Conservation (phyloP, 1,284 basidiomycete species). For the Cryptococcus sp. region DNA sequence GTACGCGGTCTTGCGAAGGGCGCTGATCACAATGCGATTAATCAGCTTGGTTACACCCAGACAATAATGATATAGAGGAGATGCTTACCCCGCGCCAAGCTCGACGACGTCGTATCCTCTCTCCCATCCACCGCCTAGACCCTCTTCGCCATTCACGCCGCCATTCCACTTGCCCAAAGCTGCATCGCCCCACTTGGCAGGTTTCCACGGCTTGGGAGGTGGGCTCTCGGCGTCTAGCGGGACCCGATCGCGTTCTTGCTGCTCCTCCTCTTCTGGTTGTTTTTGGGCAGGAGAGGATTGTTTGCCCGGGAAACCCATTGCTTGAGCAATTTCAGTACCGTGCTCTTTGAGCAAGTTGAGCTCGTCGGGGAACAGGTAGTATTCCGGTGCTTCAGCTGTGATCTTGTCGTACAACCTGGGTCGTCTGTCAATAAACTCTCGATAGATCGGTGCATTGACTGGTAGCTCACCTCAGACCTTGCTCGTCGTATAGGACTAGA, state of each 20-base stretch:
- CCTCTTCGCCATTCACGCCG: slow-evolving; percentile 59
- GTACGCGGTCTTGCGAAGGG: slow-evolving; percentile 86
- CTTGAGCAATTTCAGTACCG: slow-evolving; percentile 57
- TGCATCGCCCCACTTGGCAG: slow-evolving; percentile 59
- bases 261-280: slow-evolving; percentile 51
- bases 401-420: slow-evolving; percentile 60
- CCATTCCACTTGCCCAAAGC: slow-evolving; percentile 72
- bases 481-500: slow-evolving; percentile 82
- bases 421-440: background rate
- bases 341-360: slow-evolving; percentile 56
- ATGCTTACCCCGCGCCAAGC: slow-evolving; percentile 80
- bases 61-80: background rate
- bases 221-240: slow-evolving; percentile 8
- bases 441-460: background rate
- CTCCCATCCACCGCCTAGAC: slow-evolving; percentile 47
- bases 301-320: slow-evolving; percentile 52
- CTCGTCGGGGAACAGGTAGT: slow-evolving; percentile 76
- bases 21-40: slow-evolving; percentile 55
- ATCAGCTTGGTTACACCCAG: background rate
- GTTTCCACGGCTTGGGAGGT: slow-evolving; percentile 38
- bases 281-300: slow-evolving; percentile 5
- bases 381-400: slow-evolving; percentile 76
- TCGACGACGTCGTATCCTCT: slow-evolving; percentile 68
- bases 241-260: slow-evolving; percentile 28
- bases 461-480: slow-evolving; percentile 61